A percentile compares a stretch with the other conserved stretches of the same genome.
Conservation (phyloP, 2,329 filamentous ascomycete species). For the Pyrenophora seminiperda region DNA sequence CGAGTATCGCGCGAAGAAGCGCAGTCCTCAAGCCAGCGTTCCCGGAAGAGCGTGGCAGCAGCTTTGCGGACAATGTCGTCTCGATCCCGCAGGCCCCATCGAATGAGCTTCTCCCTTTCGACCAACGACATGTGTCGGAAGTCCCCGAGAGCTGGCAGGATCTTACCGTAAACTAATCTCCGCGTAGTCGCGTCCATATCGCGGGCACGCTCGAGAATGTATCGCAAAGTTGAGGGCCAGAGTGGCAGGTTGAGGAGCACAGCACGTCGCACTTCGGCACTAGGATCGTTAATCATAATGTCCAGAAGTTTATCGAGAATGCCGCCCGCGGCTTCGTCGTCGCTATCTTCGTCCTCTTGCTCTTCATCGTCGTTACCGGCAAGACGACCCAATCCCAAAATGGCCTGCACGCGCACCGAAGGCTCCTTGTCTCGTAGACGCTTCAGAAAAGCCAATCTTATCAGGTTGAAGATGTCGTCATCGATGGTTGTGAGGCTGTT, state of each 20-base stretch:
- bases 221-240: constrained; percentile 79
- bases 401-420: constrained; percentile 88
- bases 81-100: constrained; percentile 92
- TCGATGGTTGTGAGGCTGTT: constrained; percentile 92
- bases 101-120: constrained; percentile 91
- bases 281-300: constrained; percentile 90
- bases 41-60: constrained; percentile 84
- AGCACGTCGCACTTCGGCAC: constrained; percentile 87
- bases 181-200: constrained; percentile 86
- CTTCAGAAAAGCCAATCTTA: constrained; percentile 79
- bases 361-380: constrained; percentile 68
- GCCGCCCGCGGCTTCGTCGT: constrained; percentile 68
- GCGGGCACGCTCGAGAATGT: constrained; percentile 85
- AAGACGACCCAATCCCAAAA: constrained; percentile 83
- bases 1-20: constrained; percentile 68
- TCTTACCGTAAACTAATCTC: constrained; percentile 81
- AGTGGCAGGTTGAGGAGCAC: constrained; percentile 91
- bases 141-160: constrained; percentile 87
- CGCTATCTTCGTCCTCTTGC: constrained; percentile 70
- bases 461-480: constrained; percentile 83
- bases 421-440: constrained; percentile 92
- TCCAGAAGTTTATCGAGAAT: constrained; percentile 83
- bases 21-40: constrained; percentile 98
- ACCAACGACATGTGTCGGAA: constrained; percentile 91
- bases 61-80: constrained; percentile 95